Evolutionary conservation across 441 rosid species (phyloP), one percentile per base, ranked within the genome.

Genomic region (Croton setiger): DNA sequence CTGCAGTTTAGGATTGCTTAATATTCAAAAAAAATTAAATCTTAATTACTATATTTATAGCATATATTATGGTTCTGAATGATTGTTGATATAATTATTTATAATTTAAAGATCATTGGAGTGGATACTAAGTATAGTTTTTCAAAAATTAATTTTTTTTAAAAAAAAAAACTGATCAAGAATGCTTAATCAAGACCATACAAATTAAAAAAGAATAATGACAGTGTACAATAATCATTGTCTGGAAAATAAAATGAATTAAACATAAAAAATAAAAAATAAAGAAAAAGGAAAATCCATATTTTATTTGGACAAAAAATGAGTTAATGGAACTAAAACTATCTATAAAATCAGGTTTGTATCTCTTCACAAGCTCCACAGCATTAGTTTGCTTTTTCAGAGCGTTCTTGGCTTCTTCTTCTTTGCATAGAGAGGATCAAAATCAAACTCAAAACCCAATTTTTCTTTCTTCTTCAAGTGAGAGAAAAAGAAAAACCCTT

Each of bases 341-440:
- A 4, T 59, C 81, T 81, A 83, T 83, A 83, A 81, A 81, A 48
- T 5, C 21, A 64, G 62, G 71, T 60, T 65, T 13, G 62, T 13
- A 6, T 7, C 5, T 37, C 37, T 33, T 35, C 7, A 1, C 36
- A 2, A 15, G 3, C 31, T 36, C 13, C 18, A 35, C 45, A 20
- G 48, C 58, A 51, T 18, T 64, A 60, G 60, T 48, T 48, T 39
- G 53, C 64, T 31, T 58, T 48, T 39, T 35, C 4, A 7, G 21
- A 36, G 39, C 1, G 14, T 13, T 45, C 52, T 48, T 48, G 52
- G 44, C 47, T 27, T 35, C 17, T 47, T 49, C 31, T 49, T 17
- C 53, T 49, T 52, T 52, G 23, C 63, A 43, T 53, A 13, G 45
- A 41, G 31, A 70, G 9, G 12, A 37, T 60, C 48, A 6, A n/a